Conservation (phyloP, 768 basidiomycete genomes). For the Crepidotus variabilis region DNA sequence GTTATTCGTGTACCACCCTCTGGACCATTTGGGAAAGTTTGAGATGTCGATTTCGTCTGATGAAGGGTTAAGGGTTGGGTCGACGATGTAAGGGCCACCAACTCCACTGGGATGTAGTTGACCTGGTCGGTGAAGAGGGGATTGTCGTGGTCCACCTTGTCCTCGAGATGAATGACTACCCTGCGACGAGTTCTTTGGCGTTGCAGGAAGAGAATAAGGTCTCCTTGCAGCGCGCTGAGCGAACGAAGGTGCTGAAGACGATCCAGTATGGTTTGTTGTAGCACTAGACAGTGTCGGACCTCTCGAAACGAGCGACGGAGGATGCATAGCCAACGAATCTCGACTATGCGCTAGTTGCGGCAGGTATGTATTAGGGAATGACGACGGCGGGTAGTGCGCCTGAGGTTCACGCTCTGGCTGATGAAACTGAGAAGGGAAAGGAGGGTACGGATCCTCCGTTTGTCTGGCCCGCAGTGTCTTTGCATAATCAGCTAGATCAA, state of each 20-base stretch:
- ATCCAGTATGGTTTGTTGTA: constrained; percentile 18
- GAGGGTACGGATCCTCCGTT: constrained; percentile 29
- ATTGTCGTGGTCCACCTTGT: constrained; percentile 14
- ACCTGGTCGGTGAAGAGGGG: constrained; percentile 4
- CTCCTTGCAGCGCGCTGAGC: constrained; percentile 23
- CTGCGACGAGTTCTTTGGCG: constrained; percentile 24
- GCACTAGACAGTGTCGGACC: constrained; percentile 40
- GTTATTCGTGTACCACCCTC: constrained; percentile 49
- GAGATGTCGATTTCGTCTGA: constrained; percentile 51
- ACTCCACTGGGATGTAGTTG: not conserved
- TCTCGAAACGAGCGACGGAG: constrained; percentile 41
- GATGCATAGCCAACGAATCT: constrained; percentile 21
- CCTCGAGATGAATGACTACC: constrained; percentile 18
- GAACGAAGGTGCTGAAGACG: constrained; percentile 12
- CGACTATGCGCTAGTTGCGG: constrained; percentile 16
- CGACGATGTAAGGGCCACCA: constrained; percentile 17
- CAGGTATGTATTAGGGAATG: constrained; percentile 18
- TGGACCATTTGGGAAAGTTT: constrained; percentile 62
- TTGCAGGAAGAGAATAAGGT: constrained; percentile 48
- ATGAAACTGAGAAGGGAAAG: constrained; percentile 21
- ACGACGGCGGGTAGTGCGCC: constrained; percentile 24
- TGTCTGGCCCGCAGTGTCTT: constrained; percentile 40
- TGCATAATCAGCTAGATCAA: constrained; percentile 72
- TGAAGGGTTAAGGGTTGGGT: constrained; percentile 19
- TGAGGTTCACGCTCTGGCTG: constrained; percentile 19